Evolutionary conservation across 164 flowering plant genomes (phyloP), one percentile per base, ranked within the genome.

Genomic region (Warburgia ugandensis): DNA sequence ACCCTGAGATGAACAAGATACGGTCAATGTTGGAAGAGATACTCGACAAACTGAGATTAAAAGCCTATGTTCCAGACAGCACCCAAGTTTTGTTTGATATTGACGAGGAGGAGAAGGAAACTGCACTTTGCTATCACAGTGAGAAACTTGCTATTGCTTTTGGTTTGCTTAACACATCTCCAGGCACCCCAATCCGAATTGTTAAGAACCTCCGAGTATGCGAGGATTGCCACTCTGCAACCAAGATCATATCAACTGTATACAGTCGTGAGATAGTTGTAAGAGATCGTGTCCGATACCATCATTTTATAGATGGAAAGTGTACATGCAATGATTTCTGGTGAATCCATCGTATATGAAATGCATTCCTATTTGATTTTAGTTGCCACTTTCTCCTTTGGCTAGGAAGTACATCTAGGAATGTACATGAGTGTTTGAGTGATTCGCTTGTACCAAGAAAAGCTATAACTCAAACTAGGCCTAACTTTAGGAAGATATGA

Each of bases 151-250:
- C n/a, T n/a, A n/a, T n/a, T n/a, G n/a, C n/a, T 64, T 39, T 64
- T 64, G 48, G 46, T 64, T 68, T n/a, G 72, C 72, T 16, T 68
- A 51, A 11, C 68, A 68, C 23, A 42, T 69, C 28, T 57, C 65
- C 23, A 61, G 45, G 41, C 66, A 65, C 56, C 1, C 52, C 45
- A 2, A 61, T 69, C 31, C 58, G 46, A 14, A 61, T 69, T 17
- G 65, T 69, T 23, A 69, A 69, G 57, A 69, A 69, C 50, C 63
- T 69, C 40, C 68, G 66, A 17, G 67, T 69, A 12, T 69, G 73
- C 42, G 41, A 49, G 14, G 73, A 69, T 55, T 68, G 72, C 48
- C 72, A 68, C 51, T 59, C 68, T 19, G 64, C 64, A 45, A 41
- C 63, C 21, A 68, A 59, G 50, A 32, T 55, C 10, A 48, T 63